phyloP scores from a whole-genome alignment of 305 asterid species.

The Rubia peregrina region DNA sequence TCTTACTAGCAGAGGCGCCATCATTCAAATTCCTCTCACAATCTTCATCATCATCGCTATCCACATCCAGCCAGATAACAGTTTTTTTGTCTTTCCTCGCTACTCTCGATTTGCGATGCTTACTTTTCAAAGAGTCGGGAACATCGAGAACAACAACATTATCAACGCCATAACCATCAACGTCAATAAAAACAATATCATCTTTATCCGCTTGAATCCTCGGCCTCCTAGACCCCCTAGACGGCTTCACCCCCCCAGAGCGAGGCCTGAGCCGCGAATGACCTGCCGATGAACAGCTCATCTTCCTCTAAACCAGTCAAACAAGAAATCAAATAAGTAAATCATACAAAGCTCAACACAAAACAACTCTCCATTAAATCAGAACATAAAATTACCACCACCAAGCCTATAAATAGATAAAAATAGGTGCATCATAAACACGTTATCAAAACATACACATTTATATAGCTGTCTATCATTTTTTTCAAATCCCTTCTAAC shows the following conservation, averaged over 20 bases:
- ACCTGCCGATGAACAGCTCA: conserved; percentile 44
- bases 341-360: neutral
- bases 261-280: conserved; percentile 36
- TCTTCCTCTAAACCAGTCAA: conserved; percentile 24
- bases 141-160: conserved; percentile 54
- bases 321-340: neutral
- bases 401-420: neutral
- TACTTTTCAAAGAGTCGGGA: conserved; percentile 43
- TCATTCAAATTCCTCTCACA: conserved; percentile 20
- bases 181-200: conserved; percentile 56
- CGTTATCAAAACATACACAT: neutral
- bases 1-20: conserved; percentile 40
- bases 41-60: conserved; percentile 54
- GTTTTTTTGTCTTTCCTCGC: conserved; percentile 33
- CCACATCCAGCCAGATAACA: conserved; percentile 74
- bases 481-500: neutral
- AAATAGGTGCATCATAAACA: neutral
- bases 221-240: conserved; percentile 53
- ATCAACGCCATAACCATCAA: conserved; percentile 39
- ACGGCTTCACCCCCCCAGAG: conserved; percentile 36
- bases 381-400: neutral
- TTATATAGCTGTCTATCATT: neutral
- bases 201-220: conserved; percentile 33
- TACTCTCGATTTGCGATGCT: conserved; percentile 24
- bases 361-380: neutral